These are phyloP conservation scores for Lecanicillium sp. DNA, from an alignment of 2,329 filamentous ascomycete species.

Conservation along the genomic window DNA sequence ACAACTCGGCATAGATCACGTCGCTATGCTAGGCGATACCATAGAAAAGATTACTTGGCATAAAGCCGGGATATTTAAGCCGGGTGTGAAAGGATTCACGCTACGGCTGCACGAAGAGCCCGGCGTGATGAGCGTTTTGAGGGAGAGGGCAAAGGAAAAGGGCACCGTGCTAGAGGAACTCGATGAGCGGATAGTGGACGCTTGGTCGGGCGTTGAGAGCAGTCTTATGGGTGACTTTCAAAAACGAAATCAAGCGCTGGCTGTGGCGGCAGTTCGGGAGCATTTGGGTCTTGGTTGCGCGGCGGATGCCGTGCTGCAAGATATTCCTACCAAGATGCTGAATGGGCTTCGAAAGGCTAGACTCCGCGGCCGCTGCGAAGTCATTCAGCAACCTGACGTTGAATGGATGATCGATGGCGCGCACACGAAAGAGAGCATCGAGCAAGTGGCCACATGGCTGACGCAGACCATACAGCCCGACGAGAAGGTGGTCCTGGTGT, in stretches of 20 bases:
- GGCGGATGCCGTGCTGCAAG: slow-evolving; percentile 14
- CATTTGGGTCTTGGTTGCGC: slow-evolving; percentile 37
- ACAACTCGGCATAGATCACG: slow-evolving; percentile 79
- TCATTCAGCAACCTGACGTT: slow-evolving; percentile 42
- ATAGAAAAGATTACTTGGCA: slow-evolving; percentile 83
- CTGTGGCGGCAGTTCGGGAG: slow-evolving; percentile 45
- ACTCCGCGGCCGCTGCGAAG: slow-evolving; percentile 73
- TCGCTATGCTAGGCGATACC: slow-evolving; percentile 69
- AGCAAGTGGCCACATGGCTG: slow-evolving; percentile 72
- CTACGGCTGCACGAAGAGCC: slow-evolving; percentile 19
- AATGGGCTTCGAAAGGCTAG: slow-evolving; percentile 58
- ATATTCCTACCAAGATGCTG: slow-evolving; percentile 39
- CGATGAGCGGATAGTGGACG: slow-evolving; percentile 25
- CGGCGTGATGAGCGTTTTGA: slow-evolving; percentile 45
- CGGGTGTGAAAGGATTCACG: slow-evolving; percentile 35
- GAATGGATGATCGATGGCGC: slow-evolving; percentile 82
- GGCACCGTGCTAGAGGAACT: slow-evolving; percentile 35
- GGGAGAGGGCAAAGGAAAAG: slow-evolving; percentile 52
- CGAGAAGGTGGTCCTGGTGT: slow-evolving; percentile 55
- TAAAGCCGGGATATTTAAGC: slow-evolving; percentile 81
- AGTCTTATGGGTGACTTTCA: slow-evolving; percentile 45
- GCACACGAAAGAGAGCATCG: slow-evolving; percentile 78
- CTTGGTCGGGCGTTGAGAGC: slow-evolving; percentile 34
- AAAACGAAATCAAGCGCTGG: slow-evolving; percentile 51
- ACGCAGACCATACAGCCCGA: slow-evolving; percentile 33